Evolutionary conservation across 2,329 filamentous ascomycete species (phyloP).

Genomic region (Penicillium sp.): DNA sequence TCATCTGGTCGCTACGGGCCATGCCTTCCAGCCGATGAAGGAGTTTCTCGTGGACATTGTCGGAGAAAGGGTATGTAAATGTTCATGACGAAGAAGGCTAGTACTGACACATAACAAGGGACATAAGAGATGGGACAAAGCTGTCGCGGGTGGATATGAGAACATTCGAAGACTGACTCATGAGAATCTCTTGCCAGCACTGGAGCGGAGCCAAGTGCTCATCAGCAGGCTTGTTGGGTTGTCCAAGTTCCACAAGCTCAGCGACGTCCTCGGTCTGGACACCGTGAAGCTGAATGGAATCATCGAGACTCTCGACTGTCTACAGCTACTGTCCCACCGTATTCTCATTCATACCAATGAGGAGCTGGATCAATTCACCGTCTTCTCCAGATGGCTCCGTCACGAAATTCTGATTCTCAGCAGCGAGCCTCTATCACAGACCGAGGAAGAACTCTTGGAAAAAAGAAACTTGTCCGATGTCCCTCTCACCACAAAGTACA

Average conservation of each 20-base stretch:
- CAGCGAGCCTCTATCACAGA: constrained; percentile 55
- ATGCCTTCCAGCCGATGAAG: constrained; percentile 67
- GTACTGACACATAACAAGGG: constrained; percentile 50
- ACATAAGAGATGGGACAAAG: constrained; percentile 92
- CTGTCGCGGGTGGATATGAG: constrained; percentile 70
- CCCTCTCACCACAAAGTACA: constrained; percentile 67
- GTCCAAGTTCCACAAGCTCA: constrained; percentile 68
- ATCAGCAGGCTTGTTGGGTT: constrained; percentile 78
- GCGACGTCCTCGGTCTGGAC: constrained; percentile 62
- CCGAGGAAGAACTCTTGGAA: constrained; percentile 66
- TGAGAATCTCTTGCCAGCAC: constrained; percentile 79
- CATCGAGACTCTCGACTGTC: constrained; percentile 65
- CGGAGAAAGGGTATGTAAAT: constrained; percentile 61
- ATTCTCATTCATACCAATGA: constrained; percentile 65
- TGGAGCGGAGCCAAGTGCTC: constrained; percentile 77
- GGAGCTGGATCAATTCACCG: constrained; percentile 70
- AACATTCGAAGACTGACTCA: constrained; percentile 72
- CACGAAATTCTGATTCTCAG: constrained; percentile 75
- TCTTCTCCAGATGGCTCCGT: constrained; percentile 79
- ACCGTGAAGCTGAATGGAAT: constrained; percentile 56
- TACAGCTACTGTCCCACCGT: constrained; percentile 70
- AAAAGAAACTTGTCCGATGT: constrained; percentile 73
- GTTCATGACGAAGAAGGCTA: not conserved
- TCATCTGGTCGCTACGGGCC: constrained; percentile 77
- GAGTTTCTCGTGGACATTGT: constrained; percentile 88